A percentile compares a stretch with the other conserved stretches of the same genome.
Conservation (phyloP, 257 asterid genomes). For the Nicotiana undulata region DNA sequence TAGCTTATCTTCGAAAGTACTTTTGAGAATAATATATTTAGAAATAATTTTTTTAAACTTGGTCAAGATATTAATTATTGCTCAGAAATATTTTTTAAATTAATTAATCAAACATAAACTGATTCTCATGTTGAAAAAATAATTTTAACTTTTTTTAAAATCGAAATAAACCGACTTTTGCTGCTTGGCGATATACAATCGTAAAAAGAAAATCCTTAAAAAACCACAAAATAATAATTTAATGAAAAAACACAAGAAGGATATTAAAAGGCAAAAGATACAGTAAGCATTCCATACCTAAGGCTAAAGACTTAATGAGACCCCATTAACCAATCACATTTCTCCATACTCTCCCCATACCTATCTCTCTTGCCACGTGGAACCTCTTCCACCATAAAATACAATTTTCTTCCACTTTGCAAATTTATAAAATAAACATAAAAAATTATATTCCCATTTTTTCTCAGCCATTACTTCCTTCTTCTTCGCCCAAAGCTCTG, state of each 20-base stretch:
- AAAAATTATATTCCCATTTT: slow-evolving; percentile 4
- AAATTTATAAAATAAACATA: not conserved
- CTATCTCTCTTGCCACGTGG: slow-evolving; percentile 29
- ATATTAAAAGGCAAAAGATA: not conserved
- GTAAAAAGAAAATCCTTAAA: no score
- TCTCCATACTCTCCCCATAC: slow-evolving; percentile 4
- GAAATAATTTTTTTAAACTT: no score
- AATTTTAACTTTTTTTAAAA: no score
- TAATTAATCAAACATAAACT: no score
- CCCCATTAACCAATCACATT: not conserved
- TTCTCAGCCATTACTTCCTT: slow-evolving; percentile 18
- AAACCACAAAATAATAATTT: not conserved
- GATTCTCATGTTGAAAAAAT: no score
- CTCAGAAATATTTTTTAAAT: no score
- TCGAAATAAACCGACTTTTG: no score
- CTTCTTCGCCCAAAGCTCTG: not conserved
- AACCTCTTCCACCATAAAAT: slow-evolving; percentile 26
- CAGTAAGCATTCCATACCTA: not conserved
- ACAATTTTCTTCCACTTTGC: slow-evolving; percentile 4
- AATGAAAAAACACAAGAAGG: not conserved
- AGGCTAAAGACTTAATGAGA: not conserved
- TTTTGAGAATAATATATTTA: no score
- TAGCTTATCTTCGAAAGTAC: no score
- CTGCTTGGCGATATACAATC: no score
- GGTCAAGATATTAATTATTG: no score